Conservation (phyloP, 2,329 filamentous ascomycete species). For the Trichoderma breve region DNA sequence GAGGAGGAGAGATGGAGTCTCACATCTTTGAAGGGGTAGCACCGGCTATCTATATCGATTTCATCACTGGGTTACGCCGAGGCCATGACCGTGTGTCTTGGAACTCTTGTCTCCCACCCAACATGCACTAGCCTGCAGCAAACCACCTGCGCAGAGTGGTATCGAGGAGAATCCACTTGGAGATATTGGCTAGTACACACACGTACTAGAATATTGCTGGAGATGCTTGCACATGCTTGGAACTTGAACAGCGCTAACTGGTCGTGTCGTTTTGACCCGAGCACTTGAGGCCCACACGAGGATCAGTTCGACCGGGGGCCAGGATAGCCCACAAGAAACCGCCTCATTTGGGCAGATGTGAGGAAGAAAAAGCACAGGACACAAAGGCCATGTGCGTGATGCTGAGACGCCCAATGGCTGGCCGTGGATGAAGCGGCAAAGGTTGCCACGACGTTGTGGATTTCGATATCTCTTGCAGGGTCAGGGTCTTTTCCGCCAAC, state of each 20-base stretch:
- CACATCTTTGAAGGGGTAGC: constrained; percentile 3
- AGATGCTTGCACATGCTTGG: not conserved
- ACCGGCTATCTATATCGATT: constrained; percentile 13
- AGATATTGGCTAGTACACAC: not conserved
- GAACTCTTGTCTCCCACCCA: not conserved
- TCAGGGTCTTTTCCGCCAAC: not conserved
- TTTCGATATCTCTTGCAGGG: not conserved
- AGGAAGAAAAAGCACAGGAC: not conserved
- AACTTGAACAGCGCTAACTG: not conserved
- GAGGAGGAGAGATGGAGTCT: not conserved
- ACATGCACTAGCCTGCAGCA: constrained; percentile 1
- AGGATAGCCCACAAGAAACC: not conserved
- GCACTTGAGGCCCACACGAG: not conserved
- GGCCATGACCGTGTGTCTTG: not conserved
- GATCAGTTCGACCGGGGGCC: not conserved
- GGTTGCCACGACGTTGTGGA: not conserved
- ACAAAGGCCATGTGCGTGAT: constrained; percentile 10
- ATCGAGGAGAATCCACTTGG: not conserved
- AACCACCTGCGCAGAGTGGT: not conserved
- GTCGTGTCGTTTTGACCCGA: constrained; percentile 2
- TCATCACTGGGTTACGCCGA: not conserved
- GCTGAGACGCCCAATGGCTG: constrained; percentile 15
- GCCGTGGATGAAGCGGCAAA: constrained; percentile 13
- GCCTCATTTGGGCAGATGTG: constrained; percentile 11
- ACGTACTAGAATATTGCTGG: not conserved